Conservation (phyloP, 2,329 filamentous ascomycete species). For the Cytospora piceicola region DNA sequence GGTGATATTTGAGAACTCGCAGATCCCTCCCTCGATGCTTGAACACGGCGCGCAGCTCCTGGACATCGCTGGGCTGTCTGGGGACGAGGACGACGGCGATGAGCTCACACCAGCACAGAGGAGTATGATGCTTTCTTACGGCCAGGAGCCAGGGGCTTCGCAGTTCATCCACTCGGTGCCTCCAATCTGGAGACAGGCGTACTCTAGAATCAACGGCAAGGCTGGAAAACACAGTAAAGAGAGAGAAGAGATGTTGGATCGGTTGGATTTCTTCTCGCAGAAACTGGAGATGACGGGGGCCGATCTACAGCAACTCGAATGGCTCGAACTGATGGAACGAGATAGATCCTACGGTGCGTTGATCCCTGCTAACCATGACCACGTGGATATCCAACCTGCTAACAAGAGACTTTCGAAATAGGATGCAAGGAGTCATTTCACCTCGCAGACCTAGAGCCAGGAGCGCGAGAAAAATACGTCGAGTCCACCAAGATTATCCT, state of each 20-base stretch:
- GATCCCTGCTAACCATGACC: background rate
- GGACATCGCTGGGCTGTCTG: background rate
- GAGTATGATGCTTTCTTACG: constrained; percentile 6
- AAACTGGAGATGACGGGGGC: constrained; percentile 9
- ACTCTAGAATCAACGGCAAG: constrained; percentile 18
- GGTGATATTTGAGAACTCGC: constrained; percentile 33
- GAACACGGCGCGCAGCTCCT: constrained; percentile 8
- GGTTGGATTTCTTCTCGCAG: constrained; percentile 14
- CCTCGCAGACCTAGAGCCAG: constrained; percentile 47
- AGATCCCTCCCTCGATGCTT: constrained; percentile 11
- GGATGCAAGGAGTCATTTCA: constrained; percentile 51
- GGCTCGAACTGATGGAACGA: constrained; percentile 12
- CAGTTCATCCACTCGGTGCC: constrained; percentile 20
- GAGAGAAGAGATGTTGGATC: constrained; percentile 2
- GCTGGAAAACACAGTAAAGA: background rate
- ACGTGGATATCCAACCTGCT: background rate
- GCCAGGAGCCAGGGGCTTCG: constrained; percentile 20
- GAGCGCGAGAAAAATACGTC: constrained; percentile 42
- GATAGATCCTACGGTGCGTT: constrained; percentile 10
- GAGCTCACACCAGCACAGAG: background rate
- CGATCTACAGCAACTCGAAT: constrained; percentile 2
- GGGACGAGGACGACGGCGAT: constrained; percentile 4
- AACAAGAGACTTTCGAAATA: constrained; percentile 14
- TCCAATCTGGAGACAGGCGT: constrained; percentile 29
- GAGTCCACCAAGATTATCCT: constrained; percentile 43